These are phyloP conservation scores for Moesziomyces sp. DNA, from an alignment of 1,284 basidiomycete species.

Conservation along the genomic window DNA sequence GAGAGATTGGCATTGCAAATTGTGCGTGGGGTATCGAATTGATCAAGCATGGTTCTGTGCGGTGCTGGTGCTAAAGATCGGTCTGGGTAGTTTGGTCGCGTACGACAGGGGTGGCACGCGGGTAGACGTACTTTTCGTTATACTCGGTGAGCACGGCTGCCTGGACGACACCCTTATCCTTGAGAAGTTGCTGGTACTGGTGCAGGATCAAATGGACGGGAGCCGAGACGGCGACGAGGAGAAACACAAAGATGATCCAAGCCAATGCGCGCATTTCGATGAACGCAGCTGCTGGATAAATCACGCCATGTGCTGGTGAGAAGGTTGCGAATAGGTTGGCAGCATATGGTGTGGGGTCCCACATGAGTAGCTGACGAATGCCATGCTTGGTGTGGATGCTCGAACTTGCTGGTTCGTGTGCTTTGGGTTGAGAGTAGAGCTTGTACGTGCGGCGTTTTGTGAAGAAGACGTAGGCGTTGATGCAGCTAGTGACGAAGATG, in stretches of 20 bases:
- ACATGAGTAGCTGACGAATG: conserved; percentile 40
- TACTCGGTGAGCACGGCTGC: conserved; percentile 56
- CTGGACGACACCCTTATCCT: conserved; percentile 47
- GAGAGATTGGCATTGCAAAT: conserved; percentile 1
- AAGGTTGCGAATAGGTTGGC: conserved; percentile 43
- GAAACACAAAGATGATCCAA: conserved; percentile 32
- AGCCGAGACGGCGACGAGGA: conserved; percentile 26
- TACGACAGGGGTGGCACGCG: conserved; percentile 43
- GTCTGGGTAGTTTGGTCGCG: conserved; percentile 53
- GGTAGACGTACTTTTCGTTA: conserved; percentile 57
- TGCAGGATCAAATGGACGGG: conserved; percentile 41
- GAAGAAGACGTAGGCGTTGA: conserved; percentile 52
- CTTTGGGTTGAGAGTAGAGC: conserved; percentile 37
- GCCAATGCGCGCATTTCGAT: conserved; percentile 21
- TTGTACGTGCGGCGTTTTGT: conserved; percentile 44
- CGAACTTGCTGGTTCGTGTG: conserved; percentile 22
- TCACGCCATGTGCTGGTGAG: conserved; percentile 37
- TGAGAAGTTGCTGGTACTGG: conserved; percentile 49
- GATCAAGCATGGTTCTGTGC: too few species aligned
- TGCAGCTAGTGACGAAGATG: conserved; percentile 28
- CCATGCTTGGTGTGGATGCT: conserved; percentile 35
- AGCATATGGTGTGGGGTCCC: conserved; percentile 39
- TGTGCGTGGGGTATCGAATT: not conserved
- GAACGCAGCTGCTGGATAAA: conserved; percentile 28
- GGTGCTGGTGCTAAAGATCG: conserved; percentile 3